Percentiles rank a stretch among this genome's conserved stretches.
Evolutionary conservation across 768 basidiomycete genomes (phyloP).

Genomic region (Pleurotus tuber-regium): DNA sequence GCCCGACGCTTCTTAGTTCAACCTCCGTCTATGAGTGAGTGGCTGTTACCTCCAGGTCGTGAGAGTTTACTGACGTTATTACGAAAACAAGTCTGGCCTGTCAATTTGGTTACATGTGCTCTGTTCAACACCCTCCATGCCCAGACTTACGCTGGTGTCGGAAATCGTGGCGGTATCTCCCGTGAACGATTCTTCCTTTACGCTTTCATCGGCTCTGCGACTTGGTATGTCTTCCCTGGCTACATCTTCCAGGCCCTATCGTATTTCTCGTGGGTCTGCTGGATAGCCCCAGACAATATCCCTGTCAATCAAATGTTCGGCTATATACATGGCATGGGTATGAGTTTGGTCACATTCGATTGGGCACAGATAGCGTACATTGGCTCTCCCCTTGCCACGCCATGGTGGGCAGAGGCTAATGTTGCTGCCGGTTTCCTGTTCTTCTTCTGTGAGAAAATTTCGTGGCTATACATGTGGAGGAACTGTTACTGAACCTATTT

Average conservation of each 20-base stretch:
- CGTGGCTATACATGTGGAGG: background rate
- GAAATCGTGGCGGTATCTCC: conserved; percentile 61
- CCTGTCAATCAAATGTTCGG: conserved; percentile 76
- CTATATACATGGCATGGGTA: conserved; percentile 56
- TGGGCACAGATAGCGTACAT: conserved; percentile 66
- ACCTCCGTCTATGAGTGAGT: conserved; percentile 66
- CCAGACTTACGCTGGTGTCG: conserved; percentile 66
- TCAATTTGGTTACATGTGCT: conserved; percentile 71
- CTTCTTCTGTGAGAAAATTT: conserved; percentile 17
- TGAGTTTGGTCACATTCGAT: conserved; percentile 77
- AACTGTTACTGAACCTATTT: background rate
- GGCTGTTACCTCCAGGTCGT: background rate
- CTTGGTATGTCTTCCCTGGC: conserved; percentile 70
- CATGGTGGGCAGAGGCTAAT: conserved; percentile 66
- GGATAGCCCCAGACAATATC: conserved; percentile 70
- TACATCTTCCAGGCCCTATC: conserved; percentile 68
- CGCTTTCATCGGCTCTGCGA: conserved; percentile 51
- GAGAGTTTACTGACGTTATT: background rate
- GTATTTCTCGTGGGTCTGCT: conserved; percentile 58
- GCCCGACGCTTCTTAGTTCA: conserved; percentile 73
- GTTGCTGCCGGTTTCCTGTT: conserved; percentile 17
- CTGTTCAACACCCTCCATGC: conserved; percentile 83
- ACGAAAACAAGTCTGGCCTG: conserved; percentile 75
- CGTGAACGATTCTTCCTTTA: conserved; percentile 78
- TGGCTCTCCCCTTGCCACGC: conserved; percentile 55